Conservation (phyloP, 1,284 basidiomycete genomes). For the Afroboletus lepidellus region DNA sequence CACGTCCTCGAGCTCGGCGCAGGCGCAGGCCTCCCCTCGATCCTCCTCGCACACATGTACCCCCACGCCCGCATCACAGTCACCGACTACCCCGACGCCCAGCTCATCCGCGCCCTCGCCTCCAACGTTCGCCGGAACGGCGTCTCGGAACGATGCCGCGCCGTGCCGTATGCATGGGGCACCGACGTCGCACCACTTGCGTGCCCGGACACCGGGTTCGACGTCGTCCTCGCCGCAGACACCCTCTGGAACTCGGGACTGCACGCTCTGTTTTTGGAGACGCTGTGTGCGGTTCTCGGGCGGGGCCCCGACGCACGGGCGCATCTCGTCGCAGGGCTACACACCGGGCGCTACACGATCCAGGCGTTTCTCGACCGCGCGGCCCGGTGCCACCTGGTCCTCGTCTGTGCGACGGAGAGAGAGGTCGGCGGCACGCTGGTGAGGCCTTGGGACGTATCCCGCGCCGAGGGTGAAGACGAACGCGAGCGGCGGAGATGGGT, state of each 20-base stretch:
- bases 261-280: constrained; percentile 52
- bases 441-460: constrained; percentile 53
- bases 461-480: constrained; percentile 56
- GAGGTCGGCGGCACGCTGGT: constrained; percentile 39
- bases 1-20: constrained; percentile 71
- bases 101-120: constrained; percentile 56
- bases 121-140: constrained; percentile 55
- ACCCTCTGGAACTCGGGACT: constrained; percentile 70
- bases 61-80: constrained; percentile 44
- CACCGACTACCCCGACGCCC: constrained; percentile 70
- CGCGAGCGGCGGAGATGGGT: constrained; percentile 66
- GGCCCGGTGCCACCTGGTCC: constrained; percentile 40
- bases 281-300: constrained; percentile 48
- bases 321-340: constrained; percentile 66
- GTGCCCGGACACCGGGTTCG: constrained; percentile 39
- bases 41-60: constrained; percentile 54
- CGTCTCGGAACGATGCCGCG: constrained; percentile 45
- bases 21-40: constrained; percentile 68
- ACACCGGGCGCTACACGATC: constrained; percentile 71
- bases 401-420: constrained; percentile 51
- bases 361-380: constrained; percentile 50
- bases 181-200: constrained; percentile 37
- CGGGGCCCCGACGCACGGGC: constrained; percentile 45
- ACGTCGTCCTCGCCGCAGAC: constrained; percentile 68
- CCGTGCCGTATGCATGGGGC: constrained; percentile 64